Base-by-base conservation (phyloP, 2,329 filamentous ascomycete species). In the Aspergillus calidoustus region DNA sequence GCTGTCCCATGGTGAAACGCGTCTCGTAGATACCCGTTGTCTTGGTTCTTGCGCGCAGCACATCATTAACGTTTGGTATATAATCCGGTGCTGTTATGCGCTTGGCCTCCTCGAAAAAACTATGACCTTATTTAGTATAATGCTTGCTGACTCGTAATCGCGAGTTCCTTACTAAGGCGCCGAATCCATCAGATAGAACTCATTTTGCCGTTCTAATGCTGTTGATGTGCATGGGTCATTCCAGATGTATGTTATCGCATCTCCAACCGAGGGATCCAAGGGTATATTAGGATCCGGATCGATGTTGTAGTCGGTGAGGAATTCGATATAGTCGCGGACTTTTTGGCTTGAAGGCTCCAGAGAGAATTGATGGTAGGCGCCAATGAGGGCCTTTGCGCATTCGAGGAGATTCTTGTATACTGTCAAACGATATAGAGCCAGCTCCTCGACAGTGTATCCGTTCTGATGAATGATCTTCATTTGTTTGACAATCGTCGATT, bases 391-490 rank as follows among this genome's bases (percentile, higher is more conserved):
- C 76, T 97, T 98, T 69, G 93, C 92, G 83, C 95, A 99, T 80
- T 99, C 95, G 69, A 98, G 87, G 63, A 99, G 84, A 77, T 99
- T 99, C 81, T 99, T 99, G 83, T 96, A 99, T 63, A 99, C 93
- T 38, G 95, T 98, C 65, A 96, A 87, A 62, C 95, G 91, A 82
- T 98, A 98, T 76, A 97, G 90, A 72, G 91, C 91, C 54, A 98
- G 85, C 79, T 99, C 95, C 72, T 98, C 94, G 69, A 92, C 88
- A 11, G 92, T 93, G 80, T 99, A 99, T 64, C 95, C 95, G 80
- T 97, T 97, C 72, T 98, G 90, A 75, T 99, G 95, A 74, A 99
- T 98, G 71, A 99, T 99, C 81, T 98, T 99, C 95, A 99, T 99
- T 84, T 99, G 95, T 80, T 99, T 99, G 70, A 99, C 95, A 72